Evolutionary conservation across 495 filamentous ascomycete genomes (phyloP), one percentile per base, ranked within the genome.

Genomic region (Penicillium lagena): DNA sequence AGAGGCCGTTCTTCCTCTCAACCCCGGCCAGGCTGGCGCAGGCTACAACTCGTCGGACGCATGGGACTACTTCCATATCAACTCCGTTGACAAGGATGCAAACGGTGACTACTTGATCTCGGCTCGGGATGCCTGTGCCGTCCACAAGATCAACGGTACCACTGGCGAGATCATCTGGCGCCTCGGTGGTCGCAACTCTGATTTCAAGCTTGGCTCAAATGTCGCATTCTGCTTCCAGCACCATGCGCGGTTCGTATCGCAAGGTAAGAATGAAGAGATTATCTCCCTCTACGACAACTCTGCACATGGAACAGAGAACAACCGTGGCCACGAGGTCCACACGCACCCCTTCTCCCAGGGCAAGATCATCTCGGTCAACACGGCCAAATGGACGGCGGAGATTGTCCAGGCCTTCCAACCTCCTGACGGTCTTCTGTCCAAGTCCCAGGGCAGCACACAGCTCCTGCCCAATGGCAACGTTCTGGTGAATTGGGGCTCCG

Each of bases 181-280:
- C 3, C 57, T 82, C 27, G 62, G 71, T 17, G 78, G 79, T 27
- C 41, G 64, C 43, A 57, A 62, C 29, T 58, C 75, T 28, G 63
- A 70, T 33, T 72, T 76, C 44, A 50, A 59, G 11, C 52, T 68
- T 35, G 60, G 58, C 1, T 56, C 49, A 29, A 69, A 72, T 27
- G 68, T 71, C 43, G 52, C 70, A 2, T 81, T 82, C 62, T 71
- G 71, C 46, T 78, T 73, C 54, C 78, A 83, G 55, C 78, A 83
- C 46, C 72, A 83, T 45, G 79, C 76, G 0, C 69, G 77, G 6
- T 79, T 70, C 43, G 41, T 77, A 29, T 62, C 62, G 14, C 63
- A 71, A 36, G 44, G 68, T 36, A 62, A 59, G 4, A 60, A 71
- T 35, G 52, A 68, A 32, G 69, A 75, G 37, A 62, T 63, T 9